Base-by-base conservation (phyloP, 2,329 filamentous ascomycete genomes). In the Mycocentrospora acerina region DNA sequence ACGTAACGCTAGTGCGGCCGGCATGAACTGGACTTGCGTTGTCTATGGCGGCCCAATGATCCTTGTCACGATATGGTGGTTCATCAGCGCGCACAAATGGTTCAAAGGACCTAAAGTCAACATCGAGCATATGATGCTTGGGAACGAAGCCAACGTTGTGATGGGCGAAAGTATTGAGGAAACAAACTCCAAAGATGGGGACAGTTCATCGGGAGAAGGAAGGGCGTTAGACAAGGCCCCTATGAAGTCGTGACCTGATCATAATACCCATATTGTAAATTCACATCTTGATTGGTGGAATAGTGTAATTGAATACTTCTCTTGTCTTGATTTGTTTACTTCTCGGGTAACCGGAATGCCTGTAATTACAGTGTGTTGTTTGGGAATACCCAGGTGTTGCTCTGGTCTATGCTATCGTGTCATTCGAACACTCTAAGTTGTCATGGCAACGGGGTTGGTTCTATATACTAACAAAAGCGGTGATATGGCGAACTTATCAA, bases 41-140 rank as follows among this genome's bases (percentile, higher is more conserved):
- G 81, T 85, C 7, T 86, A 83, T 63, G 82, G 81, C 4, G 81
- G 70, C 3, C 78, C 80, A 0, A 85, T 85, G 81, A 42, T 80
- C 4, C 58, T 74, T 3, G 71, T 81, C 4, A 66, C 74, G 3
- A 62, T 82, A 11, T 86, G 82, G 80, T 87, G 81, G 73, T 67
- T 79, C 27, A 66, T 86, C 4, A 75, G 77, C 49, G 83, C 83
- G 8, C 72, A 72, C 32, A 82, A 79, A 55, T 86, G 83, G 83
- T 87, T 86, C 65, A 83, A 79, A 54, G 83, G 83, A 0, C 83
- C 83, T 0, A 84, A 81, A 68, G 78, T 86, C 44, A 86, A 86
- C 53, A 69, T 86, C 17, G 76, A 80, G 50, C 78, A 82, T 63
- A 53, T 70, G 54, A 75, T 75, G 71, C 57, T 71, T 11, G 71